Evolutionary conservation across 2,329 filamentous ascomycete species (phyloP).

Genomic region (Pleomassaria siparia): DNA sequence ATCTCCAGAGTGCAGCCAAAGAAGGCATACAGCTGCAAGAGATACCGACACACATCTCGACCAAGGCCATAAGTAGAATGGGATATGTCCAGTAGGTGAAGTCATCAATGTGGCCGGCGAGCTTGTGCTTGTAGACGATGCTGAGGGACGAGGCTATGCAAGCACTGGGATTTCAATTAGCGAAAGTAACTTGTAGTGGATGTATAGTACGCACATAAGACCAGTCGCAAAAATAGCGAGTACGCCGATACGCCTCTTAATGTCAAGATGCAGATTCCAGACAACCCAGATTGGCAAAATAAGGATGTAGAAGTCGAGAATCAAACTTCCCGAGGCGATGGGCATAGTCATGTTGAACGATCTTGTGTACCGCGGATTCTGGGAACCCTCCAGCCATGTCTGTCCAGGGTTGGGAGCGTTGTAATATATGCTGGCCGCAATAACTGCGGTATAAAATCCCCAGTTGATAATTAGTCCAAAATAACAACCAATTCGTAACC

Average conservation of each 20-base stretch:
- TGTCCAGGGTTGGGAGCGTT: background rate
- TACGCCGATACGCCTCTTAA: background rate
- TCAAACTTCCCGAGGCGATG: background rate
- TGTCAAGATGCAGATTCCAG: background rate
- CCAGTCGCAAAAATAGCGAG: background rate
- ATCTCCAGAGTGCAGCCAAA: background rate
- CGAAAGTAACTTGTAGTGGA: background rate
- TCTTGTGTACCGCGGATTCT: background rate
- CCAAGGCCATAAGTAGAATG: conserved; percentile 3
- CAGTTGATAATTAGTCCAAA: background rate
- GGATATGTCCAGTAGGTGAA: conserved; percentile 8
- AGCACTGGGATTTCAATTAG: conserved; percentile 2
- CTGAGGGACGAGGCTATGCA: conserved; percentile 4
- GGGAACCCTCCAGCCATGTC: background rate
- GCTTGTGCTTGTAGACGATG: conserved; percentile 6
- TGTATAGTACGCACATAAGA: background rate
- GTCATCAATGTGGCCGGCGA: conserved; percentile 5
- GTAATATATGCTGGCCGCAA: background rate
- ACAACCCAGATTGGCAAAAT: background rate
- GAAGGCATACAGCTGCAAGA: conserved; percentile 10
- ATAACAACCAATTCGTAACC: background rate
- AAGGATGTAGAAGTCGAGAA: background rate
- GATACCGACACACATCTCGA: conserved; percentile 13
- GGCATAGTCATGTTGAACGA: conserved; percentile 1
- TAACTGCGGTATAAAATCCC: background rate